Conservation (phyloP, 169 alveolate species). For the Plasmodium chabaudi region DNA sequence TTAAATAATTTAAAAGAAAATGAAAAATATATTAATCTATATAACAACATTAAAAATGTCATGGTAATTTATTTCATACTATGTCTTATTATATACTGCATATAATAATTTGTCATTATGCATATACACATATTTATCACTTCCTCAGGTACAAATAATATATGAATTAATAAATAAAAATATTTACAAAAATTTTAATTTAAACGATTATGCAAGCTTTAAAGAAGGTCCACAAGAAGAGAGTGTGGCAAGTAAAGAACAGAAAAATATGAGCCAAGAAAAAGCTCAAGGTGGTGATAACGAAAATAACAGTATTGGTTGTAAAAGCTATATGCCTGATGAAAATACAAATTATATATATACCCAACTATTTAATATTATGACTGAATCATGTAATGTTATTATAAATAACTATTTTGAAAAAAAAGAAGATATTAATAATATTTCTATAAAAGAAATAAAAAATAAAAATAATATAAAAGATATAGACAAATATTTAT, state of each 20-base stretch:
- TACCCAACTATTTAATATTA: constrained; percentile 38
- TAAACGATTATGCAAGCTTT: constrained; percentile 6
- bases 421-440: constrained; percentile 28
- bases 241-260: neutral
- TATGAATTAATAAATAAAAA: constrained; percentile 43
- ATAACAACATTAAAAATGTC: constrained; percentile 32
- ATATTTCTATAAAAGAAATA: constrained; percentile 21
- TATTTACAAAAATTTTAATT: constrained; percentile 45
- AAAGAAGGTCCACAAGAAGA: neutral
- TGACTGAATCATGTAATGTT: constrained; percentile 47
- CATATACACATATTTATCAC: no score
- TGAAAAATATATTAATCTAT: constrained; percentile 24
- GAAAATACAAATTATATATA: constrained; percentile 45
- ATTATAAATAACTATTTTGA: constrained; percentile 56
- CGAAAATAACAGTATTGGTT: neutral
- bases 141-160: constrained; percentile 21
- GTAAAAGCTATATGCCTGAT: constrained; percentile 3
- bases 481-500: constrained; percentile 31
- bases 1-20: constrained; percentile 44
- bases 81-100: neutral
- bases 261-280: neutral
- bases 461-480: constrained; percentile 56
- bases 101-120: neutral
- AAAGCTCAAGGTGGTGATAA: neutral
- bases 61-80: constrained; percentile 19